Conservation (phyloP, 129 eudicot species). For the Chrysanthemum lavandulifolium region DNA sequence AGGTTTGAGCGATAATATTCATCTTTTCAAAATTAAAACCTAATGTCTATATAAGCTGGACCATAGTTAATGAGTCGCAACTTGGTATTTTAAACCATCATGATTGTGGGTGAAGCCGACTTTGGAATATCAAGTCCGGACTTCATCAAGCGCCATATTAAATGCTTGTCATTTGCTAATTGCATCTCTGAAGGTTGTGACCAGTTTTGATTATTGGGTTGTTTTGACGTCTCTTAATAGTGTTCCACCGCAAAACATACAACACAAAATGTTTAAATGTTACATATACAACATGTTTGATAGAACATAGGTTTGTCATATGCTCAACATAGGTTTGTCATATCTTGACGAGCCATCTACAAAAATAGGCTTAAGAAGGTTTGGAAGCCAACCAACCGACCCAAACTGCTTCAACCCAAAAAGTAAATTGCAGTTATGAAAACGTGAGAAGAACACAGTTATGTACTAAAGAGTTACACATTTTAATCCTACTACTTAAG, state of each 20-base stretch:
- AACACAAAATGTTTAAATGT: too few species aligned
- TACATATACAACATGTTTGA: not conserved
- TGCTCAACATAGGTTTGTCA: too few species aligned
- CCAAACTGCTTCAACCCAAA: not conserved
- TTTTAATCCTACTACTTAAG: too few species aligned
- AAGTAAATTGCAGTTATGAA: too few species aligned
- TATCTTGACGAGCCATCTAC: not conserved
- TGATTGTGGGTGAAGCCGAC: constrained; percentile 27
- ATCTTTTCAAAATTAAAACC: not conserved
- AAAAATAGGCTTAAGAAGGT: not conserved
- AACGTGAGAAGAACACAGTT: too few species aligned
- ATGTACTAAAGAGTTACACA: too few species aligned
- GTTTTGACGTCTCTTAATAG: constrained; percentile 56
- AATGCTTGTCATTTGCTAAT: constrained; percentile 61
- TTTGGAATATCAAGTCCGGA: constrained; percentile 43
- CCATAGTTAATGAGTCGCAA: not conserved
- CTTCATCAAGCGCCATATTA: constrained; percentile 57
- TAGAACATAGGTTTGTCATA: too few species aligned
- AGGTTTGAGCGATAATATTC: not conserved
- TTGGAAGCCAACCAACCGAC: not conserved
- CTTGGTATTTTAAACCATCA: not conserved
- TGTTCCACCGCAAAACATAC: constrained; percentile 61
- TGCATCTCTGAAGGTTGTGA: constrained; percentile 64
- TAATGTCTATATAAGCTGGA: constrained; percentile 25
- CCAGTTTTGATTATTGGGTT: constrained; percentile 40